phyloP scores from a whole-genome alignment of 2,329 filamentous ascomycete species.

The Cladorrhinum sp. region DNA sequence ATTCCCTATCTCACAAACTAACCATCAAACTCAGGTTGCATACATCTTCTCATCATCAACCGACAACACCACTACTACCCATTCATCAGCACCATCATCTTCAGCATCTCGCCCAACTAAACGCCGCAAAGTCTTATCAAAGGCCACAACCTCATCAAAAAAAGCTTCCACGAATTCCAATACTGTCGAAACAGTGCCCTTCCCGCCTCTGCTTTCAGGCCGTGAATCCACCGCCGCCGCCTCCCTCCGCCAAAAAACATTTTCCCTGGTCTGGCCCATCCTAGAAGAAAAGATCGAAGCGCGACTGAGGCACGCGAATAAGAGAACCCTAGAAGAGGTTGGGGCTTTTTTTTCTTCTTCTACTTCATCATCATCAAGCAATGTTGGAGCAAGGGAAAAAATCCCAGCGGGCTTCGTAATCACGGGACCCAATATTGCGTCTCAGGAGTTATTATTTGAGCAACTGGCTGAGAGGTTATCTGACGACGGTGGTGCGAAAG shows the following conservation, averaged over 20 bases:
- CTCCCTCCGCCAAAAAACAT: constrained; percentile 56
- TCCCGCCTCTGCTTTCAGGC: constrained; percentile 54
- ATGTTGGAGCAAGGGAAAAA: constrained; percentile 36
- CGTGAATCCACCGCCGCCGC: constrained; percentile 49
- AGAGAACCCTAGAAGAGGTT: constrained; percentile 58
- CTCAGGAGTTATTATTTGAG: constrained; percentile 70
- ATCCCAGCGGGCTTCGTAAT: constrained; percentile 71
- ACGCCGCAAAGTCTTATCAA: constrained; percentile 51
- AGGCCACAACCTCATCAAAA: constrained; percentile 17
- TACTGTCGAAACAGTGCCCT: constrained; percentile 32
- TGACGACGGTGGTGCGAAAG: constrained; percentile 44
- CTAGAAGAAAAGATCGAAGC: constrained; percentile 64
- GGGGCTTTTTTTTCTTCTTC: constrained; percentile 46
- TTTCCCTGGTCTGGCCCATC: constrained; percentile 60
- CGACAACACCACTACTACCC: constrained; percentile 30
- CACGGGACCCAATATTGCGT: constrained; percentile 74
- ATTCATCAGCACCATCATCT: constrained; percentile 19
- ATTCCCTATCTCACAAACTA: neutral
- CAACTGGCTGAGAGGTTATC: constrained; percentile 54
- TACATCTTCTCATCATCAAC: constrained; percentile 59
- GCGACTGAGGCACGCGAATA: constrained; percentile 59
- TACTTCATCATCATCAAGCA: neutral
- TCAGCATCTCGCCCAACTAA: constrained; percentile 48
- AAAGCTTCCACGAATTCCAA: constrained; percentile 6
- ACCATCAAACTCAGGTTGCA: constrained; percentile 46